Evolutionary conservation across 116 monocot genomes (phyloP), one percentile per base, ranked within the genome.

Genomic region (Phalaenopsis hybrid): DNA sequence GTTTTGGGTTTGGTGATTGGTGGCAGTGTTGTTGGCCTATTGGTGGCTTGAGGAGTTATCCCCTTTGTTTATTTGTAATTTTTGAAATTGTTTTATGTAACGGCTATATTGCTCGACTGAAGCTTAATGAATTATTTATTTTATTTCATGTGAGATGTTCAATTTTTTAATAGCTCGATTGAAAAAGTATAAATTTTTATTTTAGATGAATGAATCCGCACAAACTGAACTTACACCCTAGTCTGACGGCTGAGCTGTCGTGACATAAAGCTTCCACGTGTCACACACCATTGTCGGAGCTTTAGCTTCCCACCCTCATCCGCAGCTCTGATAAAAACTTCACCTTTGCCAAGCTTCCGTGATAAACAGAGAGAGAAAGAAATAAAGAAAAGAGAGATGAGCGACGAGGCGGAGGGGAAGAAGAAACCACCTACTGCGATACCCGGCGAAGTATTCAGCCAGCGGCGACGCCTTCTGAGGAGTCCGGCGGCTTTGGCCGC

Each of bases 401-500:
- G 44, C 46, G 46, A 73, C 73, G 46, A 46, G 21, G 46, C 20
- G 17, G 15, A 33, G 1, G 45, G 75, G 75, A 46, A 15, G 45
- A 44, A 75, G 75, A 75, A 46, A 33, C 75, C 75, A 8, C 75
- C 44, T 44, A n/a, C 21, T 18, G 77, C 61, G 23, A 48, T 2
- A 58, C 2, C 45, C 8, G 59, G 78, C 59, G 76, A 75, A 21
- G 84, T 87, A 79, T 84, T 87, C 20, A 84, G 84, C 84, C 87
- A 84, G 84, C 70, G 84, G 10, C 33, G 75, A 13, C 51, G 75
- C 28, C 21, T 84, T 51, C 79, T 81, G 6, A 84, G 46, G 81
- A 79, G 75, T 49, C 57, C 21, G 13, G 45, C 28, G 4, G 57
- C 63, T 21, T 84, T 87, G 87, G 67, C 81, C 20, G 67, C 68